phyloP scores from a whole-genome alignment of 371 early-diverging fungal genomes.

The Rhizopus microsporus region DNA sequence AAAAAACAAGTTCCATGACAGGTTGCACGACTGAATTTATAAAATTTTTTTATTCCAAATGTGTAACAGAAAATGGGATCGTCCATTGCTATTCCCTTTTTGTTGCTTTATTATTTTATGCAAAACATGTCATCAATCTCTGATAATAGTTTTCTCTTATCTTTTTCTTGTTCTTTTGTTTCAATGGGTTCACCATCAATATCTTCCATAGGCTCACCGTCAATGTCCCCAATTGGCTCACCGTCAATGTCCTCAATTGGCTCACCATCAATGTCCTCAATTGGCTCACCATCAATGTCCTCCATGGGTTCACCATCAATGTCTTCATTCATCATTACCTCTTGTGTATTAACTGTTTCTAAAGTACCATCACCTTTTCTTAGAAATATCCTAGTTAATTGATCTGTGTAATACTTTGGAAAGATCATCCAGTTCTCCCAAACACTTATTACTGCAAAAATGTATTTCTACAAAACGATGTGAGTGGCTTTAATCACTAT shows the following conservation, averaged over 20 bases:
- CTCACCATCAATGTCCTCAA: constrained; percentile 29
- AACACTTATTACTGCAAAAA: constrained; percentile 65
- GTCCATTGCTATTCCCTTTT: constrained; percentile 17
- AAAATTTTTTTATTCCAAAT: too few species aligned
- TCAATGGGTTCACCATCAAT: constrained; percentile 52
- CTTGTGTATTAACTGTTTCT: constrained; percentile 1
- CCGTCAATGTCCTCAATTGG: constrained; percentile 11
- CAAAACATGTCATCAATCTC: constrained; percentile 12
- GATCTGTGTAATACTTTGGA: constrained; percentile 67
- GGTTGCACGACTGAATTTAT: neutral
- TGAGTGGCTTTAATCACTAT: neutral
- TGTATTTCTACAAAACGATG: constrained; percentile 45
- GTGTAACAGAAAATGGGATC: constrained; percentile 14
- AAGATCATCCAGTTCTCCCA: constrained; percentile 94
- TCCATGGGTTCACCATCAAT: constrained; percentile 6
- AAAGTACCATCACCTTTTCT: constrained; percentile 24
- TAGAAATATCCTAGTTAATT: constrained; percentile 48
- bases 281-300: constrained; percentile 28
- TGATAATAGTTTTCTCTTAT: constrained; percentile 25
- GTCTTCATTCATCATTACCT: neutral
- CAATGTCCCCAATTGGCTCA: too few species aligned
- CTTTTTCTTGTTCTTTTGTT: constrained; percentile 24
- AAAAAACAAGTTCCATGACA: too few species aligned
- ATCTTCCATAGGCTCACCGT: constrained; percentile 53
- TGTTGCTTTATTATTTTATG: constrained; percentile 35